Evolutionary conservation across 2,329 filamentous ascomycete species (phyloP), one percentile per base, ranked within the genome.

Genomic region (Pestalotiopsis sp.): DNA sequence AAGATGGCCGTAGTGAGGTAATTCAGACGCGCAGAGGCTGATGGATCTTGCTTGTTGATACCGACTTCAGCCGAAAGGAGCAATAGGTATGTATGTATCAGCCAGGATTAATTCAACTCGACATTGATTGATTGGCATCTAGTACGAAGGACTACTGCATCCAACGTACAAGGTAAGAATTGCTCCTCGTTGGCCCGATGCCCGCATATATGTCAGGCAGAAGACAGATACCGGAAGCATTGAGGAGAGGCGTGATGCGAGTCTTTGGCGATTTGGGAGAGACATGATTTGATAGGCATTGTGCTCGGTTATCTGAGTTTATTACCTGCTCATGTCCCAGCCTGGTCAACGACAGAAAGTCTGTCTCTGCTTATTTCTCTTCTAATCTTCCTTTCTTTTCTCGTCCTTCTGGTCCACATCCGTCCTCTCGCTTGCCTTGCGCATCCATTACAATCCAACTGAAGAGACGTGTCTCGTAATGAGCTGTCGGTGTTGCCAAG

Each of bases 1-100:
- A 31, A 23, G 41, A 36, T 36, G 20, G 38, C 39, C n/a, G 63
- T 65, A 66, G 64, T 66, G 64, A 66, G 64, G 64, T 66, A 66
- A 66, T 66, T 66, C 64, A 60, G 52, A 56, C 20, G 56, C 56
- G 52, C 64, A 20, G 36, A 45, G 17, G n/a, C n/a, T 45, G 25
- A 20, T 64, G 38, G 52, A 66, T 25, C 64, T 66, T 36, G 64
- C 12, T 38, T 57, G 25, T 49, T 65, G 61, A 65, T 66, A 66
- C 64, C 64, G 64, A 66, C 17, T 66, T 59, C 64, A 66, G 64
- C 64, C 64, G 64, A 66, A 60, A 56, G 45, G 45, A 66, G 25
- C n/a, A 39, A 64, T 7, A 52, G 38, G 13, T 41, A 25, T 64
- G 62, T 27, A 31, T 27, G 31, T 60, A 17, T 45, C 45, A 52